Percentiles rank a stretch among this genome's conserved stretches.
These are phyloP conservation scores for Citrus maxima DNA, from an alignment of 345 rosid genomes.

Conservation along the genomic window DNA sequence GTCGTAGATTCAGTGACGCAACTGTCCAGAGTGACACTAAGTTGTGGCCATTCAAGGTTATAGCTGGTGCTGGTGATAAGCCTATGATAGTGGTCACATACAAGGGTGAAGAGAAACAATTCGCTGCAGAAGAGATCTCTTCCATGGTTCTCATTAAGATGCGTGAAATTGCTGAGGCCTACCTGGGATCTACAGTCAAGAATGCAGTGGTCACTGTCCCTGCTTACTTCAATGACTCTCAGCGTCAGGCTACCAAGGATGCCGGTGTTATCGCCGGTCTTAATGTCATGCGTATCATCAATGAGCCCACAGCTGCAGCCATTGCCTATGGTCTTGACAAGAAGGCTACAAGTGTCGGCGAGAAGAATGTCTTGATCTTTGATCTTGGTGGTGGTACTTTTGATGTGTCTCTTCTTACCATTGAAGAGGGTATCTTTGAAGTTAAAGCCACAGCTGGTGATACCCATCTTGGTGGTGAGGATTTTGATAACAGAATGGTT, in stretches of 20 bases:
- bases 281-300: slow-evolving; percentile 71
- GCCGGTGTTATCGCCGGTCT: slow-evolving; percentile 80
- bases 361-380: slow-evolving; percentile 73
- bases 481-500: slow-evolving; percentile 77
- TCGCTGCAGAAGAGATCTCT: slow-evolving; percentile 71
- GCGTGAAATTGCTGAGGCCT: slow-evolving; percentile 85
- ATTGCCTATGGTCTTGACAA: slow-evolving; percentile 86
- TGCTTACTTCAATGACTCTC: slow-evolving; percentile 77
- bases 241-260: slow-evolving; percentile 81
- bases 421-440: slow-evolving; percentile 77
- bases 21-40: slow-evolving; percentile 68
- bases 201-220: slow-evolving; percentile 83
- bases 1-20: slow-evolving; percentile 60
- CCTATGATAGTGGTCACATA: slow-evolving; percentile 64
- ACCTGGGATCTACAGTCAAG: slow-evolving; percentile 58
- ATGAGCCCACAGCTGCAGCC: slow-evolving; percentile 80
- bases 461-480: slow-evolving; percentile 80
- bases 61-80: slow-evolving; percentile 64
- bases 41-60: slow-evolving; percentile 76
- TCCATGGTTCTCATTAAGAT: slow-evolving; percentile 79
- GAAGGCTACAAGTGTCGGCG: slow-evolving; percentile 69
- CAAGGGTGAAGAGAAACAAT: slow-evolving; percentile 72
- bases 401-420: slow-evolving; percentile 76
- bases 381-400: slow-evolving; percentile 87
- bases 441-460: slow-evolving; percentile 81